phyloP scores from a whole-genome alignment of 2,329 filamentous ascomycete species.

The Mycosphaerella sp. region DNA sequence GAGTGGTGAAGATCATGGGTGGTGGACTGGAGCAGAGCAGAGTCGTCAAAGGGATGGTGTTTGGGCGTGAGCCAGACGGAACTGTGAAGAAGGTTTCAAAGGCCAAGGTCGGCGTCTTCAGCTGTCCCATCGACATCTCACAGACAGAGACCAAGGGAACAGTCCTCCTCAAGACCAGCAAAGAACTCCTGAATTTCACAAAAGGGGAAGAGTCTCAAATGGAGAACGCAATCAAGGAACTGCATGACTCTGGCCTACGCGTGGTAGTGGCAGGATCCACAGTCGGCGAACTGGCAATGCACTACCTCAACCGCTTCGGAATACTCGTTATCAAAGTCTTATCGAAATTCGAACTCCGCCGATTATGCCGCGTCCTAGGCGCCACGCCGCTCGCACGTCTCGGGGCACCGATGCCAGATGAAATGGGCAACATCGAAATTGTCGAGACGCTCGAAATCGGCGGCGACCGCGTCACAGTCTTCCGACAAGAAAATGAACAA shows the following conservation, averaged over 20 bases:
- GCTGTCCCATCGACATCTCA: slow-evolving; percentile 88
- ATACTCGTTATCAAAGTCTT: slow-evolving; percentile 95
- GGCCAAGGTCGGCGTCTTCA: slow-evolving; percentile 95
- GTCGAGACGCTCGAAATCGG: slow-evolving; percentile 98
- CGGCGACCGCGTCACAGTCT: slow-evolving; percentile 95
- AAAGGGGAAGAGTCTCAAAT: slow-evolving; percentile 93
- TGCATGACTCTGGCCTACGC: slow-evolving; percentile 86
- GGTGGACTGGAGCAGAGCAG: slow-evolving; percentile 88
- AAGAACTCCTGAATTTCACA: slow-evolving; percentile 98
- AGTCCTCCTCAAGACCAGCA: slow-evolving; percentile 89
- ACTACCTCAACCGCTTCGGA: slow-evolving; percentile 96
- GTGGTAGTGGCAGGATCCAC: slow-evolving; percentile 88
- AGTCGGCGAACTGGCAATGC: slow-evolving; percentile 91
- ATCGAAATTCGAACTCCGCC: slow-evolving; percentile 94
- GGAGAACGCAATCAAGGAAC: slow-evolving; percentile 86
- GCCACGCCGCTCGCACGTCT: slow-evolving; percentile 93
- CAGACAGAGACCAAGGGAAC: slow-evolving; percentile 99
- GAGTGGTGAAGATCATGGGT: slow-evolving; percentile 99
- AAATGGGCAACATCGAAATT: slow-evolving; percentile 91
- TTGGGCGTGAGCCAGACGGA: slow-evolving; percentile 90
- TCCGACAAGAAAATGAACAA: slow-evolving; percentile 88
- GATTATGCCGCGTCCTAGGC: slow-evolving; percentile 91
- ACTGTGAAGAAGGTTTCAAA: slow-evolving; percentile 79
- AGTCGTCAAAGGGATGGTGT: slow-evolving; percentile 98
- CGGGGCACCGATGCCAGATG: slow-evolving; percentile 98